Evolutionary conservation across 352 stramenopile species (phyloP).

Genomic region (Salisapilia sapeloensis): DNA sequence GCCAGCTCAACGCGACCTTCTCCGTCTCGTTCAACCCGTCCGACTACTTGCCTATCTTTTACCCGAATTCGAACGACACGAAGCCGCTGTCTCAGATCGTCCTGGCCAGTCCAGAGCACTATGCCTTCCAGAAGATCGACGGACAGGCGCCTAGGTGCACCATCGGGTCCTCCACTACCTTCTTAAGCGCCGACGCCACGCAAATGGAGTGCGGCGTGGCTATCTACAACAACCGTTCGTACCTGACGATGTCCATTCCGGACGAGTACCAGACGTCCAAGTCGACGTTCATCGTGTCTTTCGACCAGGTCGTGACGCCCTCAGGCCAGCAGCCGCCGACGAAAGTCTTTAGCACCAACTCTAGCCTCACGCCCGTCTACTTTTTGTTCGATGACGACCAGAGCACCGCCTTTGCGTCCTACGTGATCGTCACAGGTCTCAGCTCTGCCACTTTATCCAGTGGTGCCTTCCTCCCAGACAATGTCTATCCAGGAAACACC

Average conservation of each 20-base stretch:
- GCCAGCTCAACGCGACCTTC: slow-evolving; percentile 63
- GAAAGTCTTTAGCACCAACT: slow-evolving; percentile 23
- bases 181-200: neutral
- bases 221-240: slow-evolving; percentile 22
- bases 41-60: slow-evolving; percentile 55
- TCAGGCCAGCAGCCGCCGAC: slow-evolving; percentile 23
- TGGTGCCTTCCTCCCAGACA: slow-evolving; percentile 62
- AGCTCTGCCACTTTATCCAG: slow-evolving; percentile 30
- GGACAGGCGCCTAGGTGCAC: neutral
- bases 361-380: slow-evolving; percentile 49
- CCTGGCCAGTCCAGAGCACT: slow-evolving; percentile 42
- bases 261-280: slow-evolving; percentile 17
- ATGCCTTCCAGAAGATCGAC: slow-evolving; percentile 31
- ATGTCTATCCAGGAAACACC: slow-evolving; percentile 69
- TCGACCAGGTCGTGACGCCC: slow-evolving; percentile 46
- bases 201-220: slow-evolving; percentile 24
- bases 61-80: slow-evolving; percentile 3
- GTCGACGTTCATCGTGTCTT: slow-evolving; percentile 44
- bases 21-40: slow-evolving; percentile 48
- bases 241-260: slow-evolving; percentile 50
- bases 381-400: slow-evolving; percentile 62
- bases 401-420: slow-evolving; percentile 51
- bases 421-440: slow-evolving; percentile 33
- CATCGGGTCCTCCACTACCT: neutral
- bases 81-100: slow-evolving; percentile 63